Conservation (phyloP, 805 yeast genomes). For the Metschnikowia baotianmanensis region DNA sequence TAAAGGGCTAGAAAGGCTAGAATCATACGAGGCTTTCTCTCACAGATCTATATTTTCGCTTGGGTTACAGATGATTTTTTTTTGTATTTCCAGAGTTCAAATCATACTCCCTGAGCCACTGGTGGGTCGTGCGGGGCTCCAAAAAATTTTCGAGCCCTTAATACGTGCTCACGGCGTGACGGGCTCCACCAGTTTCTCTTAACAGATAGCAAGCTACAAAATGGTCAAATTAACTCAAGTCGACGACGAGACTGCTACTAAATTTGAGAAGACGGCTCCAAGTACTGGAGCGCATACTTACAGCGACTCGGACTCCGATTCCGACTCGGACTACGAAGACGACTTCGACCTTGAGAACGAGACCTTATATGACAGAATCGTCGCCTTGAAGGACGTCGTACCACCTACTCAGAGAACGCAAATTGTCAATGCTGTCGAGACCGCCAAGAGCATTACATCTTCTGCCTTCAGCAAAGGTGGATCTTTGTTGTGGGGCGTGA, state of each 20-base stretch:
- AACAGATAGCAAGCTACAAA: conserved; percentile 12
- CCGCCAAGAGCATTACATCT: conserved; percentile 30
- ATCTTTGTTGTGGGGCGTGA: conserved; percentile 75
- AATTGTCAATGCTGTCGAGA: conserved; percentile 34
- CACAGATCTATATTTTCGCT: too few species aligned
- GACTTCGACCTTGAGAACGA: conserved; percentile 79
- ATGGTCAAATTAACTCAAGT: conserved; percentile 80
- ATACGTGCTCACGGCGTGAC: conserved; percentile 6
- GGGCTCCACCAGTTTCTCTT: background rate
- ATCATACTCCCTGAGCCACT: background rate
- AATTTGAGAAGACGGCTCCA: conserved; percentile 34
- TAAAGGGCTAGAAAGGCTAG: too few species aligned
- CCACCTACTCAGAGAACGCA: conserved; percentile 79
- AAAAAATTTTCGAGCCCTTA: conserved; percentile 21
- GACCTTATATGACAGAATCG: conserved; percentile 80
- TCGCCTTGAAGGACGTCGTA: conserved; percentile 87
- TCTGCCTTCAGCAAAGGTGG: conserved; percentile 62
- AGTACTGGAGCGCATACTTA: conserved; percentile 29
- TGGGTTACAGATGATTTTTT: too few species aligned
- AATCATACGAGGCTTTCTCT: too few species aligned
- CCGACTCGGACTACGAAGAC: conserved; percentile 58
- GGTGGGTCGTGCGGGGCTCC: conserved; percentile 20
- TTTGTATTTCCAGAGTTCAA: too few species aligned
- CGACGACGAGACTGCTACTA: conserved; percentile 51
- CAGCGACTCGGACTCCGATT: conserved; percentile 40